These are phyloP conservation scores for Trichoderma atrobrunneum DNA, from an alignment of 2,329 filamentous ascomycete genomes.

Conservation along the genomic window DNA sequence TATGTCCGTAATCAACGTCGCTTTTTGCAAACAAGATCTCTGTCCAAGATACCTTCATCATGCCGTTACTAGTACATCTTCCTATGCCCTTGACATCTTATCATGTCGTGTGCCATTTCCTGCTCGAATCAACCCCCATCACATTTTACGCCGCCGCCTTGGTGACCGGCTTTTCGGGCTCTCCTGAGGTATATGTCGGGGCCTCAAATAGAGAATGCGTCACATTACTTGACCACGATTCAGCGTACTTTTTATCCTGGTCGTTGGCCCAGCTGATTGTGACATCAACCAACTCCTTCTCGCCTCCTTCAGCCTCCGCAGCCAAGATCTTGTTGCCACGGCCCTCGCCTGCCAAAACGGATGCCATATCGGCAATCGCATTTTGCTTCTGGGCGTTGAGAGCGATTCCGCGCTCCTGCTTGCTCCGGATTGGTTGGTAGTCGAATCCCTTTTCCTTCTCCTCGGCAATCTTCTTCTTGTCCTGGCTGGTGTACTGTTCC, in stretches of 20 bases:
- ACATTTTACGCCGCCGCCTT: not conserved
- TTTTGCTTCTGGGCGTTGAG: constrained; percentile 62
- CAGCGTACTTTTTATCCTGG: constrained; percentile 46
- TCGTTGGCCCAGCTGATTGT: constrained; percentile 53
- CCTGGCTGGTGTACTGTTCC: constrained; percentile 33
- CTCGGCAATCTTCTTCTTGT: constrained; percentile 35
- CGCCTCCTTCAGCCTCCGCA: constrained; percentile 23
- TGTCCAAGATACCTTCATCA: not conserved
- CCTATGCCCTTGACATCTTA: not conserved
- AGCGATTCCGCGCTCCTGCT: constrained; percentile 46
- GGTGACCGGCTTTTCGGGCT: not conserved
- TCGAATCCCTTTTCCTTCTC: constrained; percentile 31
- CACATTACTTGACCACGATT: constrained; percentile 53
- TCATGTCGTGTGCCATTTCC: not conserved
- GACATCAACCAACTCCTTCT: constrained; percentile 36
- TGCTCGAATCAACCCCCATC: not conserved
- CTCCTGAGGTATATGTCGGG: constrained; percentile 21
- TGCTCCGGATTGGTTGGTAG: constrained; percentile 36
- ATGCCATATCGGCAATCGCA: constrained; percentile 61
- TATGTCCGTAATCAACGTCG: constrained; percentile 6
- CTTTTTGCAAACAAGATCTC: not conserved
- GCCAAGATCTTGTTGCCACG: constrained; percentile 48
- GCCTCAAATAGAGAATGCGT: constrained; percentile 43
- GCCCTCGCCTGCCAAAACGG: constrained; percentile 51
- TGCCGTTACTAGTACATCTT: constrained; percentile 12